Percentiles rank a stretch among this genome's conserved stretches.
Evolutionary conservation across 495 filamentous ascomycete genomes (phyloP).

Genomic region (Endocarpon pusillum): DNA sequence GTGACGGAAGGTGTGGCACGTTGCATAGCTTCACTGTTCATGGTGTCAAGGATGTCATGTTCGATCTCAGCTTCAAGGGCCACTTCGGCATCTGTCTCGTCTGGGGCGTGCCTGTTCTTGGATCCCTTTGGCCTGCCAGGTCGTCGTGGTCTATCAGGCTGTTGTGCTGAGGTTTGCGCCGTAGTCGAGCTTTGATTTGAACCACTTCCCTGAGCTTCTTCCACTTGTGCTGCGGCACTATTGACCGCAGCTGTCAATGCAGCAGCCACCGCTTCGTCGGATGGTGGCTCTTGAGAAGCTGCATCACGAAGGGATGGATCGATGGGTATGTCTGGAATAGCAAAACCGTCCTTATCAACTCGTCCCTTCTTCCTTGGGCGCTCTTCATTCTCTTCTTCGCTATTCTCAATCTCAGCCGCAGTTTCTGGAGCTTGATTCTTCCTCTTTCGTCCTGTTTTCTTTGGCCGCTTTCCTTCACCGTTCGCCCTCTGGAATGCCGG

Average conservation of each 20-base stretch:
- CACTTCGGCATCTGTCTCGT: conserved; percentile 22
- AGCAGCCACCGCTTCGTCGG: conserved; percentile 1
- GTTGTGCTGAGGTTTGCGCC: neutral
- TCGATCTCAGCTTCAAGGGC: conserved; percentile 29
- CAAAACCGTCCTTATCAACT: conserved; percentile 31
- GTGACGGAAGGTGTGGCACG: too few species aligned
- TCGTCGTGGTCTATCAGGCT: conserved; percentile 4
- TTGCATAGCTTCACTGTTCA: neutral
- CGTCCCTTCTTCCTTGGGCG: conserved; percentile 16
- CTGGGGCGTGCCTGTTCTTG: conserved; percentile 14
- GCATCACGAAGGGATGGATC: conserved; percentile 23
- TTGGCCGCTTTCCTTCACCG: conserved; percentile 23
- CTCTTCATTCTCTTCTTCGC: conserved; percentile 9
- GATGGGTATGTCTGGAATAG: conserved; percentile 29
- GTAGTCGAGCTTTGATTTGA: conserved; percentile 3
- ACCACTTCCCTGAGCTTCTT: conserved; percentile 11
- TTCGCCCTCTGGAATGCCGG: conserved; percentile 59
- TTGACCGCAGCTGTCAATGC: conserved; percentile 11
- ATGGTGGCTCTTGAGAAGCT: neutral
- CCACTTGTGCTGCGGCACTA: conserved; percentile 12
- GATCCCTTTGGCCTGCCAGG: conserved; percentile 18
- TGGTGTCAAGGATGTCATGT: conserved; percentile 20
- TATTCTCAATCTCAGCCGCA: conserved; percentile 25
- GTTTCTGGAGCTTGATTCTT: conserved; percentile 29
- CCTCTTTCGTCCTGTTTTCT: conserved; percentile 18